Conservation (phyloP, 495 filamentous ascomycete species). For the Penicillium steckii region DNA sequence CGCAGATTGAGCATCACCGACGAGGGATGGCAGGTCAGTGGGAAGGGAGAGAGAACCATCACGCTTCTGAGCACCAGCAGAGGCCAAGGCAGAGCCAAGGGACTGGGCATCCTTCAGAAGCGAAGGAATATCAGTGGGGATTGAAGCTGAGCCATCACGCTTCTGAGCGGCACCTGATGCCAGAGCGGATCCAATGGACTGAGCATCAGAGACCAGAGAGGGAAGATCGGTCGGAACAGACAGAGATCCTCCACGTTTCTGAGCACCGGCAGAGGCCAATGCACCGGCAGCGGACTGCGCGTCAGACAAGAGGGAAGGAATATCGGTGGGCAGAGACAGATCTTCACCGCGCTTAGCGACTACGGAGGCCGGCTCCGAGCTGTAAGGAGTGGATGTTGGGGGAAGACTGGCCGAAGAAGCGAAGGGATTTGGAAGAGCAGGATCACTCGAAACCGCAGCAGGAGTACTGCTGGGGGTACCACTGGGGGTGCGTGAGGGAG, state of each 20-base stretch:
- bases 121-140: slow-evolving; percentile 7
- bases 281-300: slow-evolving; percentile 4
- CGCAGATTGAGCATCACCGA: slow-evolving; percentile 1
- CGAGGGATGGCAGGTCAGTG: slow-evolving; percentile 4
- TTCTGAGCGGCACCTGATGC: not conserved
- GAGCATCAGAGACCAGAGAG: slow-evolving; percentile 4
- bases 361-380: slow-evolving; percentile 3
- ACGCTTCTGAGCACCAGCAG: slow-evolving; percentile 4
- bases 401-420: slow-evolving; percentile 1
- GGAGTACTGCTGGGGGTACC: not conserved
- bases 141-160: not conserved
- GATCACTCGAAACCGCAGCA: not conserved
- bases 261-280: slow-evolving; percentile 8
- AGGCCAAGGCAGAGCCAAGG: not conserved
- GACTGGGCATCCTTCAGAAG: slow-evolving; percentile 4
- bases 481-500: slow-evolving; percentile 5
- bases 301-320: slow-evolving; percentile 9
- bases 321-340: slow-evolving; percentile 7
- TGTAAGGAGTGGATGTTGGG: slow-evolving; percentile 3
- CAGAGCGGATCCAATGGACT: slow-evolving; percentile 1
- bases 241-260: slow-evolving; percentile 10
- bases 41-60: slow-evolving; percentile 1
- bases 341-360: slow-evolving; percentile 13
- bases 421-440: slow-evolving; percentile 4
- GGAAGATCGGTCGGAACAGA: slow-evolving; percentile 8